Evolutionary conservation across 257 asterid species (phyloP), one percentile per base, ranked within the genome.

Genomic region (Verbascum thapsus): DNA sequence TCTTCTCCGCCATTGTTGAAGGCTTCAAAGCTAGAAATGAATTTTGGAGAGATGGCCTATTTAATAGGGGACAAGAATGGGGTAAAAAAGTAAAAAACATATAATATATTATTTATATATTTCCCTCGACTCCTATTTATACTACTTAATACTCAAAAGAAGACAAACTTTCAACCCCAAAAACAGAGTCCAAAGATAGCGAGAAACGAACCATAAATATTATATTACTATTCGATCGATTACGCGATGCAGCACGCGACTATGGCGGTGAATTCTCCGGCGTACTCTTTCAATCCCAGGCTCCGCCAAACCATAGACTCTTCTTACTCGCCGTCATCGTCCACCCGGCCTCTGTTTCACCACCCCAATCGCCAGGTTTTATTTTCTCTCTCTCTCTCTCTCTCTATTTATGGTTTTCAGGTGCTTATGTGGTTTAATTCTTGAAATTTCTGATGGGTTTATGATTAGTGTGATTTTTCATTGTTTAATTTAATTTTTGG

Each of bases 1-100:
- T 75, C 70, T 69, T 87, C 80, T 77, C 67, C 22, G 81, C 79
- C 81, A 74, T 70, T 70, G 73, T 47, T 35, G 73, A 52, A 62
- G 5, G 32, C 5, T 26, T 26, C 32, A 26, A 26, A 26, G 5
- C 5, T 2, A 26, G 3, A 26, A 26, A 26, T n/a, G n/a, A n/a
- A n/a, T n/a, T n/a, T n/a, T n/a, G n/a, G n/a, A n/a, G n/a, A n/a
- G n/a, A n/a, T n/a, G n/a, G n/a, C n/a, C n/a, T n/a, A n/a, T n/a
- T n/a, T n/a, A n/a, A n/a, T n/a, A n/a, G n/a, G n/a, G n/a, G 5
- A 26, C 32, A 26, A 26, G 5, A 26, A 26, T 1, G 32, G 32
- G 32, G 5, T 26, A 26, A 26, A 26, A 26, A 26, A 1, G 3
- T 26, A 26, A 26, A 26, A 26, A 26, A 26, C 32, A 26, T n/a